phyloP scores from a whole-genome alignment of 1,139 yeast genomes.

The Scheffersomyces illinoinensis region DNA sequence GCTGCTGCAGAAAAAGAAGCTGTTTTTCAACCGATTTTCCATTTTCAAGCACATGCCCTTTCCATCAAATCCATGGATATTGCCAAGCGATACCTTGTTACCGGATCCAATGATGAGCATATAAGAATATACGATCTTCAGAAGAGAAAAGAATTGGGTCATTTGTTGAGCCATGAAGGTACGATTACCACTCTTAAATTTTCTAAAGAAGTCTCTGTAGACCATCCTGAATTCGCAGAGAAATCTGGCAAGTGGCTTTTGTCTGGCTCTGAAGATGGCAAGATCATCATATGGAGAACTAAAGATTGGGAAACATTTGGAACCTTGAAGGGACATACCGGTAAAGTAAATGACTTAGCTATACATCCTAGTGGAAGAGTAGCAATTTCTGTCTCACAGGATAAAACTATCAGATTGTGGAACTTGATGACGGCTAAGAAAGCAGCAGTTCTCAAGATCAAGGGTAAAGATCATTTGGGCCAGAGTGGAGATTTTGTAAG shows the following conservation, averaged over 20 bases:
- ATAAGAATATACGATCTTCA: slow-evolving; percentile 92
- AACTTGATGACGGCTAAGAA: slow-evolving; percentile 96
- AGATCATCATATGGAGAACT: slow-evolving; percentile 88
- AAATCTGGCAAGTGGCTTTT: slow-evolving; percentile 81
- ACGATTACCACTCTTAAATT: slow-evolving; percentile 77
- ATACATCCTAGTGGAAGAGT: slow-evolving; percentile 93
- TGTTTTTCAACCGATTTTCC: slow-evolving; percentile 89
- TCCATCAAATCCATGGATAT: slow-evolving; percentile 84
- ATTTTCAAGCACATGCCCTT: slow-evolving; percentile 90
- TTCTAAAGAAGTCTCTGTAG: slow-evolving; percentile 45
- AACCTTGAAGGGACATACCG: slow-evolving; percentile 81
- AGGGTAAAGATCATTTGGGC: slow-evolving; percentile 63
- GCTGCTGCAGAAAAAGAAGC: slow-evolving; percentile 36
- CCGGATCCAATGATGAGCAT: slow-evolving; percentile 96
- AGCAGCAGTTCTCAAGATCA: slow-evolving; percentile 80
- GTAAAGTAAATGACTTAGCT: slow-evolving; percentile 75
- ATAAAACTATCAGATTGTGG: slow-evolving; percentile 85
- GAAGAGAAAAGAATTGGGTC: slow-evolving; percentile 91
- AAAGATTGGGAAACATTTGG: slow-evolving; percentile 97
- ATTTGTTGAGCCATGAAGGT: slow-evolving; percentile 86
- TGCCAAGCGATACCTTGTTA: slow-evolving; percentile 82
- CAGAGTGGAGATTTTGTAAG: slow-evolving; percentile 67
- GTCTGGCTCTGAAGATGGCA: slow-evolving; percentile 90
- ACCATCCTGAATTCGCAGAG: slow-evolving; percentile 15
- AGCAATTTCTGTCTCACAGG: slow-evolving; percentile 86